These are phyloP conservation scores for Neurospora sp. DNA, from an alignment of 495 filamentous ascomycete species.

Conservation along the genomic window DNA sequence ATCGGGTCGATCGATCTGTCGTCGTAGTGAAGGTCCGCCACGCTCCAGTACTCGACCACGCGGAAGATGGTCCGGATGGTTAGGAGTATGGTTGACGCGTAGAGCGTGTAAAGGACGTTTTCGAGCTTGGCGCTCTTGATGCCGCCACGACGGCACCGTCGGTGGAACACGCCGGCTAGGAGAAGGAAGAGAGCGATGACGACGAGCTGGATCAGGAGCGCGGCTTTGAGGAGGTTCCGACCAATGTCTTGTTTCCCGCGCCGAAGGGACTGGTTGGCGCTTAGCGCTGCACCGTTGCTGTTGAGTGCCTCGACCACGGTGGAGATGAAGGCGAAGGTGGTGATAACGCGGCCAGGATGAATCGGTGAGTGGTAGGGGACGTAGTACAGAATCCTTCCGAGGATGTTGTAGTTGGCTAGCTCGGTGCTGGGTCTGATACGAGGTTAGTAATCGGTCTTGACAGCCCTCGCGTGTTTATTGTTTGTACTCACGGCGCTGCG, in stretches of 20 bases:
- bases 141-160: slow-evolving; percentile 42
- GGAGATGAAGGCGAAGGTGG: slow-evolving; percentile 62
- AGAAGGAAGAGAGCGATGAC: slow-evolving; percentile 51
- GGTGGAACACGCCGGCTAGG: slow-evolving; percentile 50
- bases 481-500: slow-evolving; percentile 49
- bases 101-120: slow-evolving; percentile 48
- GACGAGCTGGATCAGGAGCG: slow-evolving; percentile 57
- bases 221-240: slow-evolving; percentile 50
- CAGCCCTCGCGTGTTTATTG: background rate
- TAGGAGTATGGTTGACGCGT: slow-evolving; percentile 51
- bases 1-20: slow-evolving; percentile 18
- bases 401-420: slow-evolving; percentile 63
- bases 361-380: slow-evolving; percentile 68
- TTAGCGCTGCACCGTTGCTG: slow-evolving; percentile 52
- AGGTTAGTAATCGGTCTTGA: slow-evolving; percentile 1
- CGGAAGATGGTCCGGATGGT: slow-evolving; percentile 55
- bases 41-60: slow-evolving; percentile 51
- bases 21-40: slow-evolving; percentile 21
- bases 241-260: slow-evolving; percentile 40
- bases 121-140: slow-evolving; percentile 47
- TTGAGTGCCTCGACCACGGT: slow-evolving; percentile 55
- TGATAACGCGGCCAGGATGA: slow-evolving; percentile 65
- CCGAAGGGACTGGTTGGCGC: slow-evolving; percentile 44
- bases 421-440: slow-evolving; percentile 55
- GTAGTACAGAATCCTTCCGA: slow-evolving; percentile 70